These are phyloP conservation scores for Chalciporus chontae DNA, from an alignment of 768 basidiomycete species.

Conservation along the genomic window DNA sequence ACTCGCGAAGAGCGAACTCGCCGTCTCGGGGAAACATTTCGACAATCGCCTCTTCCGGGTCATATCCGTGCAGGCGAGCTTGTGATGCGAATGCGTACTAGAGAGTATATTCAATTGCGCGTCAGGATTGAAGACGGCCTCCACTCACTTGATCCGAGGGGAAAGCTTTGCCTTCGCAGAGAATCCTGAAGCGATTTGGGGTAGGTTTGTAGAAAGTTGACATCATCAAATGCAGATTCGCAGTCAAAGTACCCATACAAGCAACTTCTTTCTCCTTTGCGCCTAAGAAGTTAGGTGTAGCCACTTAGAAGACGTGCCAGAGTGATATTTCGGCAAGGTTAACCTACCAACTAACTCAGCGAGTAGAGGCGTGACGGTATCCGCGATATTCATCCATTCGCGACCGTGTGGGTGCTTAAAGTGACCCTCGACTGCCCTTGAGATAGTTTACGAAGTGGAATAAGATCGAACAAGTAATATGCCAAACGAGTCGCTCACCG, in stretches of 20 bases:
- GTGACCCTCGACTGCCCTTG: constrained; percentile 84
- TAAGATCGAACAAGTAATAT: constrained; percentile 8
- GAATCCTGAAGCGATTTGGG: constrained; percentile 79
- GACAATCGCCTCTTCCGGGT: constrained; percentile 69
- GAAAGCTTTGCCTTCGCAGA: constrained; percentile 92
- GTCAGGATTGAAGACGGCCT: constrained; percentile 5
- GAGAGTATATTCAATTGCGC: constrained; percentile 13
- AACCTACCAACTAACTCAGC: constrained; percentile 78
- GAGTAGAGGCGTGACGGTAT: constrained; percentile 67
- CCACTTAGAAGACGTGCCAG: constrained; percentile 8
- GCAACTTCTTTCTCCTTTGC: constrained; percentile 88
- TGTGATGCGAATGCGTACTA: constrained; percentile 99
- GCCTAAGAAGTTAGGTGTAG: constrained; percentile 45
- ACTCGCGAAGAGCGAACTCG: constrained; percentile 81
- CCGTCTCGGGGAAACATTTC: constrained; percentile 77
- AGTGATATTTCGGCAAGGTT: constrained; percentile 4
- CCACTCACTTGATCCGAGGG: constrained; percentile 88
- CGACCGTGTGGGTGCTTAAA: constrained; percentile 83
- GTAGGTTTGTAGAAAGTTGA: constrained; percentile 92
- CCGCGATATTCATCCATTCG: constrained; percentile 79
- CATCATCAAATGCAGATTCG: constrained; percentile 95
- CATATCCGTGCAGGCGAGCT: constrained; percentile 71
- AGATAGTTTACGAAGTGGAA: constrained; percentile 4
- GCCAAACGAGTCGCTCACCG: constrained; percentile 39
- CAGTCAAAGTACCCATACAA: constrained; percentile 92